Evolutionary conservation across 805 yeast genomes (phyloP).

Genomic region (Sugiyamaella lignohabitans): DNA sequence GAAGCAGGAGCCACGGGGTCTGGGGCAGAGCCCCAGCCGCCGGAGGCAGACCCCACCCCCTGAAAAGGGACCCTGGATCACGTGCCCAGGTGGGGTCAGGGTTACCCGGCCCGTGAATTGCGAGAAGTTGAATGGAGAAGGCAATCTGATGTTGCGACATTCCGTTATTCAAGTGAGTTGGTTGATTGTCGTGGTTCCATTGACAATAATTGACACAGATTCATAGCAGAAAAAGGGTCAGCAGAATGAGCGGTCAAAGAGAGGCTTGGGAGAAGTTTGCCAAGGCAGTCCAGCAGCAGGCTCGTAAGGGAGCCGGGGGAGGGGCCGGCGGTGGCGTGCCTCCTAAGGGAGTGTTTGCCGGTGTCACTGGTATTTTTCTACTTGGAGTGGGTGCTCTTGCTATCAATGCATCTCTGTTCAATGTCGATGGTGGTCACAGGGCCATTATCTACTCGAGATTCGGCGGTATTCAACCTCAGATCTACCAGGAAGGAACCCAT

Average conservation of each 20-base stretch:
- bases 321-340: conserved; percentile 35
- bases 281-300: conserved; percentile 20
- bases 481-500: conserved; percentile 93
- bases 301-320: conserved; percentile 16
- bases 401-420: conserved; percentile 55
- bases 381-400: conserved; percentile 53
- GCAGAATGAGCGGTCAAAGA: conserved; percentile 14
- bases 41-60: no score
- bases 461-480: conserved; percentile 73
- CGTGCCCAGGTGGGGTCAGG: no score
- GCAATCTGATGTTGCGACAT: no score
- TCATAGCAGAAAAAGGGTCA: no score
- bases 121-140: no score
- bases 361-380: conserved; percentile 53
- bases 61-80: no score
- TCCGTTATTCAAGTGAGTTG: no score
- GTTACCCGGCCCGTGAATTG: no score
- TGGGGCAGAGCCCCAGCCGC: no score
- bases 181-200: no score
- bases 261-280: conserved; percentile 22
- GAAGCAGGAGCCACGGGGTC: no score
- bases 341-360: conserved; percentile 54
- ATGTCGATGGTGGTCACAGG: conserved; percentile 98
- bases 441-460: conserved; percentile 89
- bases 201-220: no score